Conservation (phyloP, 805 yeast species). For the Metschnikowia matae region DNA sequence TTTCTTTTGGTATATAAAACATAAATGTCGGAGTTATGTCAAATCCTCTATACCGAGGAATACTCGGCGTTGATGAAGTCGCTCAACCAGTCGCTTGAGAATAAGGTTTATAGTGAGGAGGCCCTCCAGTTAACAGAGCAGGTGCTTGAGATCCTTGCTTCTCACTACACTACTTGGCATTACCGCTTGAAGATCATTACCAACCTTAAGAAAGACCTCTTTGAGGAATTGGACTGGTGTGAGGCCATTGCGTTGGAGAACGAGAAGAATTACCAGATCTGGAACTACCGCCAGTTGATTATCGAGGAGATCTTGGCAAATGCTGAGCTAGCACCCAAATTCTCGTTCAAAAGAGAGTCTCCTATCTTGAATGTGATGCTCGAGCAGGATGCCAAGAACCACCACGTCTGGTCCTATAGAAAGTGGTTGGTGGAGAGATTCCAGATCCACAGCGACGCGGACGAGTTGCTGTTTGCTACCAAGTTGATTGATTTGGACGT, state of each 20-base stretch:
- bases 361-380: slow-evolving; percentile 67
- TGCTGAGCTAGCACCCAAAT: slow-evolving; percentile 16
- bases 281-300: slow-evolving; percentile 84
- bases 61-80: slow-evolving; percentile 60
- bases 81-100: slow-evolving; percentile 54
- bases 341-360: slow-evolving; percentile 52
- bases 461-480: slow-evolving; percentile 52
- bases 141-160: slow-evolving; percentile 69
- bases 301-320: slow-evolving; percentile 33
- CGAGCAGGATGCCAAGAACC: slow-evolving; percentile 79
- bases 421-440: slow-evolving; percentile 74
- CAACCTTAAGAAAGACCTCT: slow-evolving; percentile 33
- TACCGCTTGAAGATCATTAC: slow-evolving; percentile 55
- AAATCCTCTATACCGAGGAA: slow-evolving; percentile 68
- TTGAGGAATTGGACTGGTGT: slow-evolving; percentile 72
- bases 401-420: slow-evolving; percentile 93
- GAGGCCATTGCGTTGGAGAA: slow-evolving; percentile 68
- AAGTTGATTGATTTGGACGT: slow-evolving; percentile 56
- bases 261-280: slow-evolving; percentile 93
- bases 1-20: too few relatives aligned
- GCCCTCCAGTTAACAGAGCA: slow-evolving; percentile 62
- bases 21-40: slow-evolving; percentile 42
- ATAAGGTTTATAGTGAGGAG: slow-evolving; percentile 63
- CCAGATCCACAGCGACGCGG: slow-evolving; percentile 36
- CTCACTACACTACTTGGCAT: slow-evolving; percentile 90